Conservation (phyloP, 192 early-diverging fungal species). For the Entomortierella beljakovae region DNA sequence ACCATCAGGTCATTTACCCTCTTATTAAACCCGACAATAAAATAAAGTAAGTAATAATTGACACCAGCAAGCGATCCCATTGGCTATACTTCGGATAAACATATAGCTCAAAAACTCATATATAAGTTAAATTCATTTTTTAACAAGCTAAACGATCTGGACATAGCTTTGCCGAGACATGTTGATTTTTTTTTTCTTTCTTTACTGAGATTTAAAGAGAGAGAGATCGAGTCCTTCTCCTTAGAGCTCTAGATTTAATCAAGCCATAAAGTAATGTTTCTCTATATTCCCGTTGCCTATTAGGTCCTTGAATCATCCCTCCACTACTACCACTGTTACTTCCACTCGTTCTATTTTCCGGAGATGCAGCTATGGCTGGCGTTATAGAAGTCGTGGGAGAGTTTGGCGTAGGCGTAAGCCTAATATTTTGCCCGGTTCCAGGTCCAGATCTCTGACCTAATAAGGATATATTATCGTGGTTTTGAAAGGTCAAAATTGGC, state of each 20-base stretch:
- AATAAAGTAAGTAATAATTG: no score
- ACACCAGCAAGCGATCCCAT: no score
- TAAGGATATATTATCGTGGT: neutral
- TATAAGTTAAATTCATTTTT: no score
- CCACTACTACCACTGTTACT: neutral
- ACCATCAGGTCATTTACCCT: no score
- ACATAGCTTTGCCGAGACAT: no score
- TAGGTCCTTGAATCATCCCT: neutral
- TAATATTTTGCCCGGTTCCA: no score
- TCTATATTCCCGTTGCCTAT: constrained; percentile 12
- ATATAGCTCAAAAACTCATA: no score
- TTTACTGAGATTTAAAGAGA: constrained; percentile 15
- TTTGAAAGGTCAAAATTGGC: neutral
- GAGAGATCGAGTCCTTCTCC: constrained; percentile 33
- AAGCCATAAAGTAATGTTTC: constrained; percentile 33
- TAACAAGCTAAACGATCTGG: no score
- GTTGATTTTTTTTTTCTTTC: constrained; percentile 5
- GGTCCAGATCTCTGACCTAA: neutral
- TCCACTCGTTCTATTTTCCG: constrained; percentile 1
- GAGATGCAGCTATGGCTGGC: constrained; percentile 1
- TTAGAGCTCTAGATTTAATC: constrained; percentile 32
- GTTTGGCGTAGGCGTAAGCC: neutral
- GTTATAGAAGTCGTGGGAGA: neutral
- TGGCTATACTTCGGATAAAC: no score
- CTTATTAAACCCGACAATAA: no score